Conservation (phyloP, 2,329 filamentous ascomycete species). For the Chaetothyriales sp. region DNA sequence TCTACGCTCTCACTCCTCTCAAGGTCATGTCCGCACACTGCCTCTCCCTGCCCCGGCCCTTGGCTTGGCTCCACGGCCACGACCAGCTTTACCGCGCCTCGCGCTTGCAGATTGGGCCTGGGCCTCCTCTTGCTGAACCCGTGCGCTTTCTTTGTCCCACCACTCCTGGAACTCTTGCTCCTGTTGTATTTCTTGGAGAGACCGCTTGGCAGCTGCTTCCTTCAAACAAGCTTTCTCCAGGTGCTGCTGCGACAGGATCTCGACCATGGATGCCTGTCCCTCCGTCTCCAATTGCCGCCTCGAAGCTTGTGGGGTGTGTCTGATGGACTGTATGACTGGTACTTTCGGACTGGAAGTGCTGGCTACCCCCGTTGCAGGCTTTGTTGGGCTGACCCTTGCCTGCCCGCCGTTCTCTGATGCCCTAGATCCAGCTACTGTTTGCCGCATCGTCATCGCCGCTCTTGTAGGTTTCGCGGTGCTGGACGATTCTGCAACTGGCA, state of each 20-base stretch:
- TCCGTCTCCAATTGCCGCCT: constrained; percentile 15
- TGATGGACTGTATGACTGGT: constrained; percentile 30
- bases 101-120: constrained; percentile 10
- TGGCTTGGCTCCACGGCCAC: constrained; percentile 17
- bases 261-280: constrained; percentile 49
- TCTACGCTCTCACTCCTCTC: not conserved
- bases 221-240: constrained; percentile 68
- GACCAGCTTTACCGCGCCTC: constrained; percentile 25
- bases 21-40: constrained; percentile 5
- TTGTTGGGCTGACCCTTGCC: constrained; percentile 2
- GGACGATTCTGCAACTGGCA: not conserved
- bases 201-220: constrained; percentile 70
- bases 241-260: constrained; percentile 78
- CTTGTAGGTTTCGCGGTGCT: constrained; percentile 2
- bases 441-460: constrained; percentile 45
- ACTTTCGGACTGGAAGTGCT: constrained; percentile 19
- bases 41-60: constrained; percentile 14
- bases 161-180: constrained; percentile 95
- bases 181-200: constrained; percentile 84
- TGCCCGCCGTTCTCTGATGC: constrained; percentile 4
- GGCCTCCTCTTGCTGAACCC: constrained; percentile 50
- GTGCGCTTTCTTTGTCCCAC: constrained; percentile 76
- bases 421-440: constrained; percentile 39
- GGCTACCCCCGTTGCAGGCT: constrained; percentile 16
- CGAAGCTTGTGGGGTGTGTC: constrained; percentile 25